Conservation (phyloP, 192 early-diverging fungal species). For the Rhizoclosmatium sp. region DNA sequence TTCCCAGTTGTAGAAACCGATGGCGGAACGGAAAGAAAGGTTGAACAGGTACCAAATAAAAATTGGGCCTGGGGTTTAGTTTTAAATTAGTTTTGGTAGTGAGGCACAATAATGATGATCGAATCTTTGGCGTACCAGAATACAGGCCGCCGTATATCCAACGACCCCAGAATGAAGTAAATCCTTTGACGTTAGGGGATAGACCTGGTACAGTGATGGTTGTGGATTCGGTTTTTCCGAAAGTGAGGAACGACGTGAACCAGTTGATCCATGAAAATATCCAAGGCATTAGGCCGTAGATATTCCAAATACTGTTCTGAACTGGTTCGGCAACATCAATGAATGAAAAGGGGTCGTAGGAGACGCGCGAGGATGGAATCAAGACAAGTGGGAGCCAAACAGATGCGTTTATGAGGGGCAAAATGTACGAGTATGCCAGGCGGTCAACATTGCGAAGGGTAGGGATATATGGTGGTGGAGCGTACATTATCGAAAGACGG, state of each 20-base stretch:
- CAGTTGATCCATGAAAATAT: not conserved
- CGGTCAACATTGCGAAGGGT: constrained; percentile 10
- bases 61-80: not conserved
- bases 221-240: too few relatives aligned
- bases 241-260: too few relatives aligned
- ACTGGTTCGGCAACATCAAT: not conserved
- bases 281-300: constrained; percentile 20
- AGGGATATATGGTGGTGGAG: not conserved
- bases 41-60: constrained; percentile 33
- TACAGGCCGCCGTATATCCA: constrained; percentile 29
- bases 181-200: not conserved
- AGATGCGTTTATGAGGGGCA: constrained; percentile 17
- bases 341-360: not conserved
- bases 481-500: not conserved
- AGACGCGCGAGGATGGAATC: constrained; percentile 19
- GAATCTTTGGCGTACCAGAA: not conserved
- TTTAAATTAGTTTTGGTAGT: too few relatives aligned
- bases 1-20: constrained; percentile 36
- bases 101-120: too few relatives aligned
- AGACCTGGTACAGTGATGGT: constrained; percentile 20
- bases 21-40: constrained; percentile 9
- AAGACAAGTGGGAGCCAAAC: constrained; percentile 21
- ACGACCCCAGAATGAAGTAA: constrained; percentile 20
- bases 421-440: not conserved
- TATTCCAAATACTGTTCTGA: not conserved